A percentile compares a stretch with the other conserved stretches of the same genome.
These are phyloP conservation scores for Cutaneotrichosporon sp. DNA, from an alignment of 1,284 basidiomycete species.

Conservation along the genomic window DNA sequence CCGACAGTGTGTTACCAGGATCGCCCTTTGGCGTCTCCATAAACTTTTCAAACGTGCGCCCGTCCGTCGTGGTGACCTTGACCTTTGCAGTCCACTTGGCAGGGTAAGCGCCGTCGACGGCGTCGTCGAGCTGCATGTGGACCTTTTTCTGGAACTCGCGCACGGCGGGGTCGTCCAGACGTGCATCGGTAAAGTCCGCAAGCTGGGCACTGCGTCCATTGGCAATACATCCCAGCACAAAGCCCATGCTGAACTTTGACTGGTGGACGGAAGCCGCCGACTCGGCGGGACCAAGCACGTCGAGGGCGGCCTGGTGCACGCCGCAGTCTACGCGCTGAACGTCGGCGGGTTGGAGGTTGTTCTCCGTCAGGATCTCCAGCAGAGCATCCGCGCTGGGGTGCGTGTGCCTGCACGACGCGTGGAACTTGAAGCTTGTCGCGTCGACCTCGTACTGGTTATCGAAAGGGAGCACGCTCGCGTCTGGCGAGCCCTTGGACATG, in stretches of 20 bases:
- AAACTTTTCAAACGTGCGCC: constrained; percentile 2
- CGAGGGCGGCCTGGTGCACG: constrained; percentile 8
- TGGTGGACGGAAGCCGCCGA: constrained; percentile 1
- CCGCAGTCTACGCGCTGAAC: constrained; percentile 6
- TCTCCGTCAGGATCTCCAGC: neutral
- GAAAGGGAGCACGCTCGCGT: constrained; percentile 1
- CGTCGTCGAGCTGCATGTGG: constrained; percentile 5
- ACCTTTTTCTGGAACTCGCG: constrained; percentile 11
- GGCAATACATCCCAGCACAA: constrained; percentile 4
- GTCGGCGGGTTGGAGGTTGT: neutral
- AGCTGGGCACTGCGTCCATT: constrained; percentile 5
- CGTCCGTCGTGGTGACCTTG: constrained; percentile 6
- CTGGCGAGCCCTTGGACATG: constrained; percentile 1
- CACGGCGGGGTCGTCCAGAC: neutral
- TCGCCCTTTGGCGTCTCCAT: constrained; percentile 8
- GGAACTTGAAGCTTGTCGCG: constrained; percentile 9
- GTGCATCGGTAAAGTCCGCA: constrained; percentile 6
- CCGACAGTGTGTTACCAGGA: constrained; percentile 4
- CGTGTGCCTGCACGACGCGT: constrained; percentile 10
- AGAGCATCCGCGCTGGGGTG: constrained; percentile 8
- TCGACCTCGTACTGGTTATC: constrained; percentile 6
- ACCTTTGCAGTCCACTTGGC: constrained; percentile 2
- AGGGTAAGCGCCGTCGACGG: constrained; percentile 4
- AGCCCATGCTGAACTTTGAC: constrained; percentile 9
- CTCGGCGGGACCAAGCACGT: constrained; percentile 7